Evolutionary conservation across 345 rosid genomes (phyloP).

Genomic region (Syzygium jambos): DNA sequence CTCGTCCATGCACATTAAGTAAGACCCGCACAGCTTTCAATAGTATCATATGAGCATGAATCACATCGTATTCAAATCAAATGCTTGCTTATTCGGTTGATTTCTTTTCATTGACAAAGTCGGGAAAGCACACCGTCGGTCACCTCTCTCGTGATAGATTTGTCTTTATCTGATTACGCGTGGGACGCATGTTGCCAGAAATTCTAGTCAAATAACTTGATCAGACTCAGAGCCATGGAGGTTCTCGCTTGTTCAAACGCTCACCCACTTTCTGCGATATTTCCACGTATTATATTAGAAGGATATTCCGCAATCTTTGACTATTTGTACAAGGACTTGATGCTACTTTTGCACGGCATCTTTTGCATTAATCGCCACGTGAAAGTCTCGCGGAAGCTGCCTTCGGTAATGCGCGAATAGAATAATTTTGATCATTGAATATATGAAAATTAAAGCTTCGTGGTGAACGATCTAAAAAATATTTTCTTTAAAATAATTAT

Average conservation of each 20-base stretch:
- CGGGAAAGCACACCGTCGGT: background rate
- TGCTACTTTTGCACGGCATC: background rate
- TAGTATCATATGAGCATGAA: background rate
- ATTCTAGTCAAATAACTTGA: background rate
- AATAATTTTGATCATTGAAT: background rate
- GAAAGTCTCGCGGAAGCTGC: background rate
- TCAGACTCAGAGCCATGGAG: background rate
- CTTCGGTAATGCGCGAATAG: background rate
- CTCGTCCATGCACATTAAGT: background rate
- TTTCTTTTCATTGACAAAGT: background rate
- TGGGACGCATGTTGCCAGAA: background rate
- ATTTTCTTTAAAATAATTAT: no score
- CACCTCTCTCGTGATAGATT: background rate
- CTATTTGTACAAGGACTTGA: background rate
- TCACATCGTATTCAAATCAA: background rate
- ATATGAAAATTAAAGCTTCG: background rate
- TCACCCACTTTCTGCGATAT: no score
- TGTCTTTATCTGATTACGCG: no score
- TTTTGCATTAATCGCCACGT: background rate
- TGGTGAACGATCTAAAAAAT: fast-evolving
- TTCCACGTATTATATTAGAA: background rate
- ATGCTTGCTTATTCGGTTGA: fast-evolving
- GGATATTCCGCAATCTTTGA: background rate
- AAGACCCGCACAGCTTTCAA: background rate
- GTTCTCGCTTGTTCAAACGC: background rate